phyloP scores from a whole-genome alignment of 2,329 filamentous ascomycete species.

The Tolypocladium album region DNA sequence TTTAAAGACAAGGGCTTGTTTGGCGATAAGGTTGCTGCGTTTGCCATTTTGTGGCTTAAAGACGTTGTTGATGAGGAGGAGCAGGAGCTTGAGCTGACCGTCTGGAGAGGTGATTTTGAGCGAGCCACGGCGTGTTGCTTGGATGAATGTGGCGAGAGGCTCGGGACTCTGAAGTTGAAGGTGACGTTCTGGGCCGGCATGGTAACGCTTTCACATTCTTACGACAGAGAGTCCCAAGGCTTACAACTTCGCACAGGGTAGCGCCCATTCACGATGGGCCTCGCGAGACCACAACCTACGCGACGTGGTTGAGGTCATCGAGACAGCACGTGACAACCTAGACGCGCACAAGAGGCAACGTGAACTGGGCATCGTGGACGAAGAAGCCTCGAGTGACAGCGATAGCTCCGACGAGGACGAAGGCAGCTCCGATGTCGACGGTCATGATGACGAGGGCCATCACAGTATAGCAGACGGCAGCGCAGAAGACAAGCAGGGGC shows the following conservation, averaged over 20 bases:
- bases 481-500: slow-evolving; percentile 29
- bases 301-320: slow-evolving; percentile 36
- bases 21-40: slow-evolving; percentile 47
- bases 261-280: slow-evolving; percentile 24
- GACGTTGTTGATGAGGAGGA: slow-evolving; percentile 60
- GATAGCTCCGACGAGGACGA: slow-evolving; percentile 16
- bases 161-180: slow-evolving; percentile 32
- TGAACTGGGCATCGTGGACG: slow-evolving; percentile 22
- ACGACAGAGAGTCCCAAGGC: background rate
- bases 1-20: slow-evolving; percentile 29
- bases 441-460: slow-evolving; percentile 16
- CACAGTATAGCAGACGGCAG: slow-evolving; percentile 26
- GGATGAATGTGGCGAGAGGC: slow-evolving; percentile 33
- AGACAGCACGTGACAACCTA: slow-evolving; percentile 24
- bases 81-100: slow-evolving; percentile 42
- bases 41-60: slow-evolving; percentile 57
- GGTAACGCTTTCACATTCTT: slow-evolving; percentile 10
- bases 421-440: slow-evolving; percentile 11
- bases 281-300: slow-evolving; percentile 21
- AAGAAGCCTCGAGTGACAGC: slow-evolving; percentile 18
- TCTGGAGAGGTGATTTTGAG: slow-evolving; percentile 51
- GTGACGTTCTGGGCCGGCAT: slow-evolving; percentile 24
- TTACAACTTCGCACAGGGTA: slow-evolving; percentile 13
- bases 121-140: slow-evolving; percentile 35
- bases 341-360: slow-evolving; percentile 20